Conservation (phyloP, 768 basidiomycete genomes). For the Amanita thiersii region DNA sequence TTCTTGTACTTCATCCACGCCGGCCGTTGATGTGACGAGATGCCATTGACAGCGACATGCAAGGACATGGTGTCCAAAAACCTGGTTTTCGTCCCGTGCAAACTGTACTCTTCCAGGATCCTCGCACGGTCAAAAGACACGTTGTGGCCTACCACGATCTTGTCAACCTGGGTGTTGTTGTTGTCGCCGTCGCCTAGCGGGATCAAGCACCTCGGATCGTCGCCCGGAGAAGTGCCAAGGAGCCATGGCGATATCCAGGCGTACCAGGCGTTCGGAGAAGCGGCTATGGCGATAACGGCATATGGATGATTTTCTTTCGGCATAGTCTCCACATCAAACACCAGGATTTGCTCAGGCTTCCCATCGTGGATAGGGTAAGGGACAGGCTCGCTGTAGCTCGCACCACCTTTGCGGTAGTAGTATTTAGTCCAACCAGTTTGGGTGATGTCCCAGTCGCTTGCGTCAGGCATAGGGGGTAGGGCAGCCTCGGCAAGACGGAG, state of each 20-base stretch:
- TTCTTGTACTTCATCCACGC: conserved; percentile 88
- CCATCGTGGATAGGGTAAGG: conserved; percentile 57
- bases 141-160: conserved; percentile 87
- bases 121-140: conserved; percentile 90
- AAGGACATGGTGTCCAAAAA: conserved; percentile 94
- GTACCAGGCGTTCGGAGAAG: conserved; percentile 83
- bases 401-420: conserved; percentile 70
- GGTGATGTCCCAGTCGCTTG: conserved; percentile 27
- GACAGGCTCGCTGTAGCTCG: conserved; percentile 68
- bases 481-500: conserved; percentile 40
- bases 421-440: conserved; percentile 44
- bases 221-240: conserved; percentile 45
- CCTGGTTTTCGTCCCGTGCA: conserved; percentile 59
- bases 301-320: conserved; percentile 65
- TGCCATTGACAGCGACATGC: conserved; percentile 89
- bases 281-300: conserved; percentile 86
- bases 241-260: conserved; percentile 96
- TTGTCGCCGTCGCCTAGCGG: conserved; percentile 51
- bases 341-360: conserved; percentile 62
- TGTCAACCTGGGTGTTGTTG: no score
- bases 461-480: conserved; percentile 51
- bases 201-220: conserved; percentile 57
- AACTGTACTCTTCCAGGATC: conserved; percentile 73
- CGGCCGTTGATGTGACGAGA: conserved; percentile 90
- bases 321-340: conserved; percentile 94